Base-by-base conservation (phyloP, 208 protist species). In the Trypanosoma boissoni region DNA sequence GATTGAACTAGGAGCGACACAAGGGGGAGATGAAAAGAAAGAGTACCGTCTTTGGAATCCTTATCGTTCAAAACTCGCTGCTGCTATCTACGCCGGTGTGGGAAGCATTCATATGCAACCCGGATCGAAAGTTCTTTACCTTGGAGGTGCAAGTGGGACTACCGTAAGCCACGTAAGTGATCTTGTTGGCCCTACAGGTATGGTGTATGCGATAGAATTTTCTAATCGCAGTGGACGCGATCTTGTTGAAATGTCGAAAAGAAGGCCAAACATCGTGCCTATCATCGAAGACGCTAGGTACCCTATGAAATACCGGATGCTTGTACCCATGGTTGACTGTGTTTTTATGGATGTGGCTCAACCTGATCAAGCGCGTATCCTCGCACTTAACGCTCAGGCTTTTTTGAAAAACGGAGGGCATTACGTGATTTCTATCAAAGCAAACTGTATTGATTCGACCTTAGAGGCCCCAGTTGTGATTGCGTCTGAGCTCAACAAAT, bases 11-110 rank as follows among this genome's bases (percentile, higher is more conserved):
- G 85, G 82, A n/a, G 74, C 76, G 16, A 78, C 80, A 28, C 77
- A 89, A 54, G 73, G 74, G 61, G 81, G 86, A 24, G 94, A 93
- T 44, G 89, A 97, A 37, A 99, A 99, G 78, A 97, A 98, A 61
- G 99, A 99, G 87, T 99, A 99, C 86, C 96, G 99, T 66, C 91
- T 99, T 29, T 99, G 99, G 99, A 99, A 99, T 79, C 99, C 99
- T 14, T 99, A 99, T 94, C 81, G 99, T 53, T 99, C 98, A 16
- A 99, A 99, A 92, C 78, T 99, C 26, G 99, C 96, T 24, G 97
- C 99, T 16, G 98, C 97, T 49, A 96, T 99, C 59, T 88, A 99
- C 49, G 90, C 92, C 58, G 99, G 99, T 80, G 88, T 99, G 21
- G 97, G 98, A 51, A 98, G 98, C 75, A 96, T 99, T 41, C 93